Evolutionary conservation across 768 basidiomycete species (phyloP).

Genomic region (Auricularia sp.): DNA sequence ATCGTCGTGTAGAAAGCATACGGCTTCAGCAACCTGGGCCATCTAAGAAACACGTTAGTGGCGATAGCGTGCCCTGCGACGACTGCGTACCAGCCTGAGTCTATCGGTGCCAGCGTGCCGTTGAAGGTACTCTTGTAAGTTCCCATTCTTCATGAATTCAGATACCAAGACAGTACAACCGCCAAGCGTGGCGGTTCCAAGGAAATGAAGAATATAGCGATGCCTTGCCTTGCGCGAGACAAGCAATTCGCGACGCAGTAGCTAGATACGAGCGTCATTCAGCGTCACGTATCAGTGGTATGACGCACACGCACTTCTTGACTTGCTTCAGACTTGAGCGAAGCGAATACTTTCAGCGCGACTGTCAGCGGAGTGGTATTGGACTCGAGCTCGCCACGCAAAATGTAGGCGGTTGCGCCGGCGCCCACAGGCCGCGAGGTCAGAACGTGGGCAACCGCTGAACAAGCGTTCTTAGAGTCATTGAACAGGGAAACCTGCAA

Average conservation of each 20-base stretch:
- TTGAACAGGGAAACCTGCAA: too few relatives aligned
- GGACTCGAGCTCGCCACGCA: too few relatives aligned
- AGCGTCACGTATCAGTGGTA: too few relatives aligned
- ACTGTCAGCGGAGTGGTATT: too few relatives aligned
- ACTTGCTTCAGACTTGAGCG: too few relatives aligned
- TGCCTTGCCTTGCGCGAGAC: neutral
- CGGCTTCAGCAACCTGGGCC: neutral
- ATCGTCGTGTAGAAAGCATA: neutral
- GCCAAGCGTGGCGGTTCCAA: neutral
- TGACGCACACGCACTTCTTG: too few relatives aligned
- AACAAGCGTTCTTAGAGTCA: too few relatives aligned
- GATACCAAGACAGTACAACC: neutral
- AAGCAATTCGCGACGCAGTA: neutral
- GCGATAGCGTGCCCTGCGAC: neutral
- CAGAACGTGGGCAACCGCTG: too few relatives aligned
- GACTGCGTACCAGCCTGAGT: neutral
- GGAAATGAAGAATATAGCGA: neutral
- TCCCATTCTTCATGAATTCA: neutral
- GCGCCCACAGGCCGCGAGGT: too few relatives aligned
- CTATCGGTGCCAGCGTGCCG: neutral
- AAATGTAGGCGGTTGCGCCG: too few relatives aligned
- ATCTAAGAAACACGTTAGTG: neutral
- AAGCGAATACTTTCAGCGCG: too few relatives aligned
- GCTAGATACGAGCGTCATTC: neutral
- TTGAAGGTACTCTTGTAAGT: neutral